Evolutionary conservation across 768 basidiomycete genomes (phyloP).

Genomic region (Leccinum variicolor): DNA sequence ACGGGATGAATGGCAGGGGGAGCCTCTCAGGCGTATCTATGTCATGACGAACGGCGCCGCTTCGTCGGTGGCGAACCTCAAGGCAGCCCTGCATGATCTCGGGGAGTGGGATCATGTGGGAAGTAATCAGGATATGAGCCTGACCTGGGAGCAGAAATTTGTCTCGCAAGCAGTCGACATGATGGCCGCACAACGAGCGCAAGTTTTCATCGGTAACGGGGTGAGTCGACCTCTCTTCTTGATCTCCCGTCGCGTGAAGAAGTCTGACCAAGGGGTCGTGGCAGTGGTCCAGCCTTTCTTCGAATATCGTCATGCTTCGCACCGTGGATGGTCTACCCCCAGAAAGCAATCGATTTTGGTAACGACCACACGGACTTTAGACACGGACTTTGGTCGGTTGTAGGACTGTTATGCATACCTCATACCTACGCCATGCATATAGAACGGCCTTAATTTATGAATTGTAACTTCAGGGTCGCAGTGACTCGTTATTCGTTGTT

Average conservation of each 20-base stretch:
- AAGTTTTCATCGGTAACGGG: slow-evolving; percentile 53
- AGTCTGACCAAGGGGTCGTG: background rate
- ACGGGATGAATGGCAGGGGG: slow-evolving; percentile 20
- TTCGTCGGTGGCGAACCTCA: slow-evolving; percentile 39
- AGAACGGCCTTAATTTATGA: background rate
- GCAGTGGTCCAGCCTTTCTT: slow-evolving; percentile 41
- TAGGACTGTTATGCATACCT: background rate
- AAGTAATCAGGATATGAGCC: slow-evolving; percentile 39
- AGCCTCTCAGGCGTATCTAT: slow-evolving; percentile 37
- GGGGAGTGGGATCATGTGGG: slow-evolving; percentile 36
- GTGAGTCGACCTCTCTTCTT: slow-evolving; percentile 25
- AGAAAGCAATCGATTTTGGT: slow-evolving; percentile 35
- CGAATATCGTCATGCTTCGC: slow-evolving; percentile 38
- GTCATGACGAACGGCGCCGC: slow-evolving; percentile 45
- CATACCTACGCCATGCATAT: background rate
- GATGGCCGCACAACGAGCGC: slow-evolving; percentile 42
- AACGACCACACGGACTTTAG: background rate
- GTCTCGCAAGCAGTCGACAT: slow-evolving; percentile 48
- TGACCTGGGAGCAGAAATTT: slow-evolving; percentile 41
- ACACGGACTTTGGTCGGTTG: background rate
- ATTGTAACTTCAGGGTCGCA: background rate
- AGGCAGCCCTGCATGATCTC: slow-evolving; percentile 28
- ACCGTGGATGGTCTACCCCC: slow-evolving; percentile 23
- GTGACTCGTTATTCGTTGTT: no score
- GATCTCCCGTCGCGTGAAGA: background rate